Base-by-base conservation (phyloP, 305 asterid species). In the Euphrasia arctica region DNA sequence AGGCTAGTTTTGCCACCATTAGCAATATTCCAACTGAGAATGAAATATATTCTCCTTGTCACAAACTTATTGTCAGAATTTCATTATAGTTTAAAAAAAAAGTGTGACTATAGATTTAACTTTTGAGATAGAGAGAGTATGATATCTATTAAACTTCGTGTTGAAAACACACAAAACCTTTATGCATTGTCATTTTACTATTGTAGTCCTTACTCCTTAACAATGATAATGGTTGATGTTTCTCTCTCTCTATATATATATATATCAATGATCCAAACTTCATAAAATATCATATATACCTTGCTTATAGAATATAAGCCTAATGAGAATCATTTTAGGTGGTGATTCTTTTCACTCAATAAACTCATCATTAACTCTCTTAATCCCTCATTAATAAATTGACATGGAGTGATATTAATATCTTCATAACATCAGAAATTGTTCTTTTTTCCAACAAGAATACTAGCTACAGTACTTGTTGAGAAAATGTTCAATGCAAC, bases 341-440 rank as follows among this genome's bases (percentile, higher is more conserved):
- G 62, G 25, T 61, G 58, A 67, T 72, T 63, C 66, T 11, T 47
- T 49, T 54, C 58, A 34, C 54, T 42, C 51, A 4, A 34, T 15
- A 9, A 64, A 13, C 54, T 52, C 67, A 14, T 48, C 10, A 63
- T 52, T 54, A 71, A 58, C 13, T 11, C 70, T 41, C 36, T 49
- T 14, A 47, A 62, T 72, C 70, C 51, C 29, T 1, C 31, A n/a
- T 57, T 60, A 15, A 55, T 62, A 68, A 71, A 71, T 67, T 25
- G 60, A 34, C 29, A 62, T 13, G 22, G 27, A 9, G 27, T 2
- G 27, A 0, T 50, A 15, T 61, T 25, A 18, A 18, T 54, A 4
- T 49, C 55, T 51, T 50, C 54, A 60, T 58, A 64, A 48, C 60
- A 10, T 28, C 4, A 39, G 54, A 54, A 55, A 13, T 10, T 10